phyloP scores from a whole-genome alignment of 148 eudicot genomes.

The Tetragonia tetragonoides region DNA sequence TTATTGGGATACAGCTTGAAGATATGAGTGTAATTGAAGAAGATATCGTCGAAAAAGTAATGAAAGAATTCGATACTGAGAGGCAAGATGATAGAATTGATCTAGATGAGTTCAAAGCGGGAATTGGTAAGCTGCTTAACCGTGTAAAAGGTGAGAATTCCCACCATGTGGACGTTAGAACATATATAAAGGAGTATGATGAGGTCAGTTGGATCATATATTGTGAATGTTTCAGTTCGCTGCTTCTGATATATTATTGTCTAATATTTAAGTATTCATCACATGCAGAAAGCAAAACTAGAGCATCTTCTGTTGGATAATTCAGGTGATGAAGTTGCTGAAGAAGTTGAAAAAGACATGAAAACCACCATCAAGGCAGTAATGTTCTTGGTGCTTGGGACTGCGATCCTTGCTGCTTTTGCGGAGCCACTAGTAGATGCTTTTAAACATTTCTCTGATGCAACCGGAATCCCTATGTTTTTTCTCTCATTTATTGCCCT shows the following conservation, averaged over 20 bases:
- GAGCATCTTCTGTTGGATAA: constrained; percentile 66
- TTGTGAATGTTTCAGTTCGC: too few species aligned
- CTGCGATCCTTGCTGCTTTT: constrained; percentile 71
- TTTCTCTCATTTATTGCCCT: constrained; percentile 84
- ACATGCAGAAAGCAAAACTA: constrained; percentile 54
- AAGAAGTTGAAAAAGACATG: constrained; percentile 51
- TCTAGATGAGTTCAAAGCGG: constrained; percentile 47
- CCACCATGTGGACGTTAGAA: constrained; percentile 17
- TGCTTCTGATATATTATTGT: too few species aligned
- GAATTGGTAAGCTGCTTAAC: constrained; percentile 59
- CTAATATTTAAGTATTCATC: not conserved
- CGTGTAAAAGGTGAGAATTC: constrained; percentile 42
- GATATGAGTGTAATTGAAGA: constrained; percentile 47
- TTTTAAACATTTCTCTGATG: constrained; percentile 72
- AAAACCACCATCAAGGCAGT: constrained; percentile 56
- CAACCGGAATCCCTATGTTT: constrained; percentile 86
- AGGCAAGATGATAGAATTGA: constrained; percentile 35
- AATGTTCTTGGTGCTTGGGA: constrained; percentile 54
- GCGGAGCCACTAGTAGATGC: constrained; percentile 95
- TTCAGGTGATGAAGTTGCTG: constrained; percentile 46
- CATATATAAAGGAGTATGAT: constrained; percentile 39
- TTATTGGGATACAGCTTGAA: constrained; percentile 63
- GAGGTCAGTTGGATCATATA: constrained; percentile 31
- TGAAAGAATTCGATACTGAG: constrained; percentile 67
- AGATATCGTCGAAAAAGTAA: constrained; percentile 51